Base-by-base conservation (phyloP, 2,329 filamentous ascomycete genomes). In the Aspergillus versicolor region DNA sequence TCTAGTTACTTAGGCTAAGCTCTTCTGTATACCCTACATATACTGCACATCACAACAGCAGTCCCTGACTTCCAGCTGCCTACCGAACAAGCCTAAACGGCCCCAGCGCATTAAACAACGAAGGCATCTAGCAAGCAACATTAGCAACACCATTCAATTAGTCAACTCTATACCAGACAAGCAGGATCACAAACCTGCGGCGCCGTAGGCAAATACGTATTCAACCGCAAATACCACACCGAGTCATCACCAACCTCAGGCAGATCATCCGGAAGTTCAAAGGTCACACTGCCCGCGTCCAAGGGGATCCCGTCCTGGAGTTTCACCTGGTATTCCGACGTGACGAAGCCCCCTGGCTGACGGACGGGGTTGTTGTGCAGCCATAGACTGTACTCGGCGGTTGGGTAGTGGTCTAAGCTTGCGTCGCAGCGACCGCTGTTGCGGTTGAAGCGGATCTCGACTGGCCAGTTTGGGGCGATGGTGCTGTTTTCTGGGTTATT, bases 291-390 rank as follows among this genome's bases (percentile, higher is more conserved):
- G 34, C 65, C 65, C 5, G 58, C 58, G 15, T 52, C 41, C 52
- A 59, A 62, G 30, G 62, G 50, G 7, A 72, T 63, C 0, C 55
- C 62, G 12, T 54, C 52, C 3, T 50, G 44, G 22, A 72, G 56
- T 54, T 61, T 66, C 22, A 69, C 54, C 21, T 52, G 45, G 34
- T 61, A 13, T 3, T 70, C 64, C 19, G 54, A 68, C 21, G 53
- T 41, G 30, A 72, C 63, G 11, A 44, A 48, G 40, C 69, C 63
- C 9, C 32, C 54, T 9, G 9, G 27, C 3, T 63, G 45, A 19
- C 65, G 64, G 3, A 68, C 61, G 6, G 69, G 70, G 54, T 71
- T 71, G 54, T 72, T 71, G 52, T 70, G 68, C 44, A 72, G 58
- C 60, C 61, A 68, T 13, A 70, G 54, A 13, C 49, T 61, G 60